Base-by-base conservation (phyloP, 2,329 filamentous ascomycete genomes). In the Aureobasidium melanogenum region DNA sequence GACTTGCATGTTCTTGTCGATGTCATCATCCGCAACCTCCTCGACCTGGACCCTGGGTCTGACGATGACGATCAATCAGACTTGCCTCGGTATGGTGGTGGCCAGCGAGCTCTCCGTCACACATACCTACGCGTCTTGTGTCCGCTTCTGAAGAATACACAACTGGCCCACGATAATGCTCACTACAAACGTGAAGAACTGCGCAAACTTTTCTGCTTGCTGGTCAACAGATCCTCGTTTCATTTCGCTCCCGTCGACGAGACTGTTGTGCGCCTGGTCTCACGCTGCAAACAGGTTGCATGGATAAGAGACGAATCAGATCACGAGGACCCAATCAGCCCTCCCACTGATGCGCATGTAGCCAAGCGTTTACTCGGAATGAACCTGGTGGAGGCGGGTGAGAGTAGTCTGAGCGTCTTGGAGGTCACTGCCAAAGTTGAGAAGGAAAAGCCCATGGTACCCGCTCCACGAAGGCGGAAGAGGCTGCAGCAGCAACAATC, bases 51-150 rank as follows among this genome's bases (percentile, higher is more conserved):
- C 0, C 88, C 93, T 69, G 93, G 96, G 71, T 85, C 79, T 12
- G 67, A 71, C 28, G 72, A 74, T 26, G 70, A 73, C 2, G 73
- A 70, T 34, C 72, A 39, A 15, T 68, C 72, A 15, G 34, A 41
- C 41, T 34, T 54, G 36, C 48, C 50, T 22, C 26, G 34, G 17
- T 43, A 39, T 5, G 70, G 71, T 28, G 69, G 70, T 54, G 72
- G 72, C 10, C 70, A 73, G 58, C 64, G 67, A 19, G 77, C 84
- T 2, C 78, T 99, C 62, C 85, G 93, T 39, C 94, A 99, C 73
- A 99, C 94, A 4, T 99, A 99, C 71, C 82, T 99, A 6, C 87
- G 94, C 34, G 94, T 99, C 4, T 78, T 99, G 14, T 91, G 95
- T 70, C 94, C 94, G 0, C 80, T 99, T 26, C 80, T 99, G 24